phyloP scores from a whole-genome alignment of 2,329 filamentous ascomycete genomes.

The Nakataea oryzae region DNA sequence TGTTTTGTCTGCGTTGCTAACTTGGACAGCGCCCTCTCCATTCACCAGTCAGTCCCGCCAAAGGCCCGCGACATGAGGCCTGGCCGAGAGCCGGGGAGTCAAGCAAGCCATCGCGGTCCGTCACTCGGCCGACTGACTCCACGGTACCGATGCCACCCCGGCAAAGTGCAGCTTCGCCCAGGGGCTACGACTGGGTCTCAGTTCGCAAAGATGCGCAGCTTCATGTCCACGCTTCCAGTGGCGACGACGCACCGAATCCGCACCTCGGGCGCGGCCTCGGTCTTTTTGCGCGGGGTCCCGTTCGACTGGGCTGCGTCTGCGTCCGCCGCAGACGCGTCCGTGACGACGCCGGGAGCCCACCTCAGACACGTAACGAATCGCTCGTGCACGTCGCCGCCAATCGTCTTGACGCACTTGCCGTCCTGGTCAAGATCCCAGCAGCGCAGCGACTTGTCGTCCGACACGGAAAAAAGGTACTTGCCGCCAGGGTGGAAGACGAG shows the following conservation, averaged over 20 bases:
- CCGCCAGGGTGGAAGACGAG: constrained; percentile 86
- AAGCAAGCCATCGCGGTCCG: neutral
- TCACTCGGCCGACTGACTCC: neutral
- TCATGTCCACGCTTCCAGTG: constrained; percentile 75
- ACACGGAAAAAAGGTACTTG: constrained; percentile 76
- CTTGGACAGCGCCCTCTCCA: neutral
- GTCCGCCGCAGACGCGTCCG: constrained; percentile 37
- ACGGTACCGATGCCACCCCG: neutral
- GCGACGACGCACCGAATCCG: constrained; percentile 78
- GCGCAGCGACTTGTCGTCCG: constrained; percentile 83
- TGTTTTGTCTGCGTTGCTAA: neutral
- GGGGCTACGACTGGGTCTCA: constrained; percentile 11
- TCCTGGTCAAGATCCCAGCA: constrained; percentile 93
- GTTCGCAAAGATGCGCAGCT: constrained; percentile 67
- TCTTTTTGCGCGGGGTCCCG: constrained; percentile 36
- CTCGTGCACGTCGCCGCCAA: constrained; percentile 60
- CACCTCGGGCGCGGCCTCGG: constrained; percentile 34
- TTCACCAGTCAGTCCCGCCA: neutral
- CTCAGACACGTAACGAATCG: constrained; percentile 80
- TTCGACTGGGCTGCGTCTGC: constrained; percentile 8
- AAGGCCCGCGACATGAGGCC: neutral
- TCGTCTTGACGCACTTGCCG: constrained; percentile 75
- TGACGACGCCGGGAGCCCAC: constrained; percentile 72
- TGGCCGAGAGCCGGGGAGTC: neutral
- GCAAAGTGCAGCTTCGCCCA: neutral